These are phyloP conservation scores for Trichoderma sp. DNA, from an alignment of 2,329 filamentous ascomycete species.

Conservation along the genomic window DNA sequence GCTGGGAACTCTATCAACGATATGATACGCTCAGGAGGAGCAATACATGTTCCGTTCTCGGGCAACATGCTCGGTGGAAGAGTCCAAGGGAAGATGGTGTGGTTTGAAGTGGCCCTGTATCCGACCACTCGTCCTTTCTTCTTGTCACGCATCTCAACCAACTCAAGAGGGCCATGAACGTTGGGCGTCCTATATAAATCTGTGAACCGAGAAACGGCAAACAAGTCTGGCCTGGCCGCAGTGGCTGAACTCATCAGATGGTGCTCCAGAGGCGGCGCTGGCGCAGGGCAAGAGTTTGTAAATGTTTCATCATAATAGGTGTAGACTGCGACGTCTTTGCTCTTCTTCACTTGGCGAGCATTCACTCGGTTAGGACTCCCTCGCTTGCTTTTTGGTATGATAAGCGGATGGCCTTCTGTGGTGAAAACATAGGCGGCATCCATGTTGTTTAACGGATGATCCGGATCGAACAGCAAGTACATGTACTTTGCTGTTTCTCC, in stretches of 20 bases:
- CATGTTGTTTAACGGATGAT: constrained; percentile 81
- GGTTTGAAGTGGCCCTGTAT: constrained; percentile 62
- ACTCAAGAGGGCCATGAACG: constrained; percentile 47
- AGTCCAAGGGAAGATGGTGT: constrained; percentile 92
- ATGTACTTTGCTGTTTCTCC: constrained; percentile 96
- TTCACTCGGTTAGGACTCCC: neutral
- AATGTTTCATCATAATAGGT: constrained; percentile 44
- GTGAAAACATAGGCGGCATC: constrained; percentile 91
- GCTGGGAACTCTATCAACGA: constrained; percentile 64
- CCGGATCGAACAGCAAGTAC: constrained; percentile 82
- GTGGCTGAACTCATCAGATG: constrained; percentile 75
- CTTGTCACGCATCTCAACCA: constrained; percentile 43
- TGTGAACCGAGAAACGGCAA: constrained; percentile 83
- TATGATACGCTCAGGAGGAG: constrained; percentile 67
- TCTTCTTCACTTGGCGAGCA: constrained; percentile 13
- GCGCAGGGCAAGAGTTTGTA: constrained; percentile 63
- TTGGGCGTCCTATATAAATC: constrained; percentile 75
- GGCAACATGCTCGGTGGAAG: constrained; percentile 74
- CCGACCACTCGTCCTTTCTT: constrained; percentile 41
- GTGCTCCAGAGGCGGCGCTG: constrained; percentile 53
- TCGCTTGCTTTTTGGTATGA: constrained; percentile 60
- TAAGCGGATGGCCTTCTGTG: constrained; percentile 89
- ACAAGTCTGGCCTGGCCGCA: constrained; percentile 76
- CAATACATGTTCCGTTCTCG: constrained; percentile 70
- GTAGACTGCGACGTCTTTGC: constrained; percentile 26